Evolutionary conservation across 805 yeast species (phyloP), one percentile per base, ranked within the genome.

Genomic region (Metschnikowia continentalis): DNA sequence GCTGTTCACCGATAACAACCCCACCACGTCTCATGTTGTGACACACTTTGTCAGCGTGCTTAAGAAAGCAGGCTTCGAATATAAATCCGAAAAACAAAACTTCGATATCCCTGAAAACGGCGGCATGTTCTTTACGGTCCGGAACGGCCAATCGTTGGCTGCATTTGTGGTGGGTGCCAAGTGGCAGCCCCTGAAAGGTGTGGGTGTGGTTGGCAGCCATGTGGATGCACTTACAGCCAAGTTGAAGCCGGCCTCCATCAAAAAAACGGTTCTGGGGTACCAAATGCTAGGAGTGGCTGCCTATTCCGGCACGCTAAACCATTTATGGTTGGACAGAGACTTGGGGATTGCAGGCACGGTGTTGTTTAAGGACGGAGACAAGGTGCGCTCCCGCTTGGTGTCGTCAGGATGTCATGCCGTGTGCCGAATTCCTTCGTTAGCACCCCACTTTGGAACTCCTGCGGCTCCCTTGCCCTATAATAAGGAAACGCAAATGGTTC

Each of bases 11-110:
- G 59, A 69, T 46, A 46, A 55, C n/a, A 68, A 69, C 47, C 77
- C 78, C n/a, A 72, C 78, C 3, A 71, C 76, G 2, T 69, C 60
- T 53, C 78, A 74, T 57, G 72, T 64, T 5, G 56, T 70, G 6
- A 42, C 50, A 2, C 59, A 62, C 50, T 65, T 70, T 50, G 54
- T 59, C 39, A 40, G 52, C 2, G 45, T 64, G 3, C 56, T 74
- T 7, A 52, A 54, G 6, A 47, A 50, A 17, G 56, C 64, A 30
- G 75, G 73, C 4, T 73, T 71, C 56, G 52, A 42, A 6, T 63
- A 62, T 35, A 22, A 66, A 5, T 49, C 63, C 1, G 74, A 71
- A 36, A 60, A 59, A 13, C 53, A 59, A 7, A 32, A 53, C 3
- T 47, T 60, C 32, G 40, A 19, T 5, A 20, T 46, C 22, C 32